Conservation (phyloP, 768 basidiomycete species). For the Boletus sp. region DNA sequence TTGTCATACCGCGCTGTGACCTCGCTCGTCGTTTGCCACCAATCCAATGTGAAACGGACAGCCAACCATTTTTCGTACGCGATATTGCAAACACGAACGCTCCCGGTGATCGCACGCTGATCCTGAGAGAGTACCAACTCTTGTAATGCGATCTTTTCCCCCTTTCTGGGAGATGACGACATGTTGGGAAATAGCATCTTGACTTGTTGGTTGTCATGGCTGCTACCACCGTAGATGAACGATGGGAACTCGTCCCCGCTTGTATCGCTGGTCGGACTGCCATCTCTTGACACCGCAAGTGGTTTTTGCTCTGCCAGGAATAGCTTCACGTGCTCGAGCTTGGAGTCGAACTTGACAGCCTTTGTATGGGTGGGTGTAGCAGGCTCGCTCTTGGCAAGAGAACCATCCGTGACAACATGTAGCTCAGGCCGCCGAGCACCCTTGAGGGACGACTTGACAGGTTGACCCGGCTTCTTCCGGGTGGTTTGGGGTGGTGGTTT, state of each 20-base stretch:
- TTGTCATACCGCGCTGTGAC: conserved; percentile 72
- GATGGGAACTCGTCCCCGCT: conserved; percentile 77
- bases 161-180: conserved; percentile 41
- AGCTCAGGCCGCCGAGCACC: conserved; percentile 53
- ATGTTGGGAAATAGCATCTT: conserved; percentile 69
- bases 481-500: conserved; percentile 38
- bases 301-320: conserved; percentile 96
- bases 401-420: conserved; percentile 47
- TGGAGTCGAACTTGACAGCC: conserved; percentile 87
- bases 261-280: conserved; percentile 81
- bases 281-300: conserved; percentile 86
- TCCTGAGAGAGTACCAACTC: conserved; percentile 50
- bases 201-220: conserved; percentile 37
- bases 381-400: conserved; percentile 69
- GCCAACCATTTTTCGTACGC: conserved; percentile 86
- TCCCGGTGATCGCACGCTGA: conserved; percentile 60
- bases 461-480: conserved; percentile 92
- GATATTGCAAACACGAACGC: conserved; percentile 77
- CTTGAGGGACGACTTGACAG: conserved; percentile 90
- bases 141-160: conserved; percentile 53
- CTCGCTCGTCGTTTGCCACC: conserved; percentile 95
- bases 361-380: conserved; percentile 75
- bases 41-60: conserved; percentile 89
- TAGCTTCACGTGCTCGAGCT: conserved; percentile 91
- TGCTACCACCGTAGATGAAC: conserved; percentile 55